Evolutionary conservation across 352 stramenopile species (phyloP), one percentile per base, ranked within the genome.

Genomic region (Globisporangium paroecandrum): DNA sequence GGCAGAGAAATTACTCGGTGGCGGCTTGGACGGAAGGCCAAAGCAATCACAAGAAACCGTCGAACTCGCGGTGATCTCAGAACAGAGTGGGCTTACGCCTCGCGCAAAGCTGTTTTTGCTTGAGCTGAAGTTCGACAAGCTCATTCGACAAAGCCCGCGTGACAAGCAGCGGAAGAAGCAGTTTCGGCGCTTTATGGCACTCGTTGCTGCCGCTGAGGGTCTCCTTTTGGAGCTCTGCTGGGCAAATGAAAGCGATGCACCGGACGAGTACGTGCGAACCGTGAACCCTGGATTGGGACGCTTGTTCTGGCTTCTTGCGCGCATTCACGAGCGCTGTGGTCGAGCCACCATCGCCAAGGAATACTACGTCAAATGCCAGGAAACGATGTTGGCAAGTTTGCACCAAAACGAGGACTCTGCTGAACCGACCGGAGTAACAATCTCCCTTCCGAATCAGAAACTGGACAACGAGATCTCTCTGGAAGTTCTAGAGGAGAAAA

Each of bases 281-380:
- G 29, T 61, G 5, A 69, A 53, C 18, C 10, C 32, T 58, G 59
- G 53, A 7, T 24, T 83, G 6, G 32, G 72, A n/a, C 77, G 85
- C 1, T 63, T 89, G 22, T 76, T 90, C 49, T 93, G 83, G 85
- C 56, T 93, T 0, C 72, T 85, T 24, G 85, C 78, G 2, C 70
- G 70, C 10, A 77, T 89, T 58, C 75, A 78, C 34, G 81, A 89
- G n/a, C 62, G 77, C 12, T 77, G 58, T 51, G 74, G 77, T 5
- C 75, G 84, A 43, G 66, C 73, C 10, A 74, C 75, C 41, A 68
- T 78, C 22, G 81, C 81, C 1, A 87, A 87, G 46, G 68, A 82
- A 18, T 89, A 80, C 63, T 91, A 78, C 47, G 72, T 61, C 15
- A 85, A 90, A 64, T 90, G 84, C 62, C 76, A 74, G 53, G 69